Base-by-base conservation (phyloP, 2,329 filamentous ascomycete species). In the Arthrobotrys iridis region DNA sequence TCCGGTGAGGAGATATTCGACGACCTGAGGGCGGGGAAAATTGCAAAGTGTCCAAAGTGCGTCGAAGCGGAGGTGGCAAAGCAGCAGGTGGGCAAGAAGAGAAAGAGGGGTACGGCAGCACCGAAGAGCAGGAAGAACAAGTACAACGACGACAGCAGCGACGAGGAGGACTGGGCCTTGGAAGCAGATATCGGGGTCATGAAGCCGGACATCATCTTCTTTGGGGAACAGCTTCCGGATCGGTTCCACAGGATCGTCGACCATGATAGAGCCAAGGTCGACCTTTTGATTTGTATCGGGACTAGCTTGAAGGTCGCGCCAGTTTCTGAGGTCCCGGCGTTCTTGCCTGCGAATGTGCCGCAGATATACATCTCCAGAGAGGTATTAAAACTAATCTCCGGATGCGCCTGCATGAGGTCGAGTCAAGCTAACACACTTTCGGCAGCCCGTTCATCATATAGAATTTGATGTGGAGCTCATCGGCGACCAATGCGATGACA, bases 391-490 rank as follows among this genome's bases (percentile, higher is more conserved):
- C 22, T 7, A 18, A 11, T 24, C 3, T 35, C 24, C 2, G 5
- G 10, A 11, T 6, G 18, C 11, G 50, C 33, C 20, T 33, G 60
- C 3, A 48, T 37, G 28, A 76, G 80, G 26, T 80, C 41, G 15
- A 22, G 26, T 80, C 41, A 15, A 22, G 22, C 26, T 20, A 35
- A 60, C 33, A 37, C 0, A 28, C 4, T 28, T 20, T n/a, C 15
- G 24, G 8, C 5, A 89, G 84, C 90, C 93, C 2, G 92, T 97
- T 65, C 86, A 86, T 35, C 94, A 98, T 82, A 91, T 96, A 81
- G 93, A 96, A 81, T 98, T 99, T 79, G 95, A 99, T 82, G 93
- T 99, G 78, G 93, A 97, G 81, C 86, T 99, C 65, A 86, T 98
- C n/a, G 95, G 95, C 35, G 93, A 97, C 81, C 72, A 70, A 57